Evolutionary conservation across 176 grass and related monocot genomes (phyloP), one percentile per base, ranked within the genome.

Genomic region (Oryza brachyantha): DNA sequence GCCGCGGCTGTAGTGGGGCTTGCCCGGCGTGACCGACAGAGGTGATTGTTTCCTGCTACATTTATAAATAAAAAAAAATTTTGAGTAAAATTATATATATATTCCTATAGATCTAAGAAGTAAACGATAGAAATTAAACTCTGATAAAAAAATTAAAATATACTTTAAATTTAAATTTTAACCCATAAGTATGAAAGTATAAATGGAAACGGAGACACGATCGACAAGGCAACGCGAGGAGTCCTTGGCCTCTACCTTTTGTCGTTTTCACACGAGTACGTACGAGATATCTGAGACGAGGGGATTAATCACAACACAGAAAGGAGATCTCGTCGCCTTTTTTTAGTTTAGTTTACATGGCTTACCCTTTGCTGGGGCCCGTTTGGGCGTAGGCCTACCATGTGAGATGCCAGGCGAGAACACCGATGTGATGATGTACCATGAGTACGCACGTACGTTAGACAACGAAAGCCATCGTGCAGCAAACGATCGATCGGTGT

Each of bases 381-480:
- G 68, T 27, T 36, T 75, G 80, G 81, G 24, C 38, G 10, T 26
- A 64, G 50, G 61, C 68, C 79, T 73, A 61, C 86, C 86, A 79
- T 29, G 86, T 79, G 86, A 74, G 48, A 81, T 41, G 13, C 48
- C 62, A 46, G 74, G 69, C 75, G 69, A 54, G 38, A 34, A 41
- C 25, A 63, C 62, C 69, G 4, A 32, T 32, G 31, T 32, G 31
- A 83, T 78, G 81, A 14, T 9, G 36, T 21, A 31, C 14, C 19
- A 17, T 19, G 42, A 55, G 52, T 57, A 57, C 52, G 52, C n/a
- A n/a, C n/a, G 8, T 55, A n/a, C 21, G 31, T n/a, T 16, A n/a
- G 54, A 34, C 21, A 61, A 29, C 34, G 81, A 73, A 11, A 70
- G 21, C 17, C n/a, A 35, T 39, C 32, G 26, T 0, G 54, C 42